Evolutionary conservation across 768 basidiomycete species (phyloP), one percentile per base, ranked within the genome.

Genomic region (Plicaturopsis crispa): DNA sequence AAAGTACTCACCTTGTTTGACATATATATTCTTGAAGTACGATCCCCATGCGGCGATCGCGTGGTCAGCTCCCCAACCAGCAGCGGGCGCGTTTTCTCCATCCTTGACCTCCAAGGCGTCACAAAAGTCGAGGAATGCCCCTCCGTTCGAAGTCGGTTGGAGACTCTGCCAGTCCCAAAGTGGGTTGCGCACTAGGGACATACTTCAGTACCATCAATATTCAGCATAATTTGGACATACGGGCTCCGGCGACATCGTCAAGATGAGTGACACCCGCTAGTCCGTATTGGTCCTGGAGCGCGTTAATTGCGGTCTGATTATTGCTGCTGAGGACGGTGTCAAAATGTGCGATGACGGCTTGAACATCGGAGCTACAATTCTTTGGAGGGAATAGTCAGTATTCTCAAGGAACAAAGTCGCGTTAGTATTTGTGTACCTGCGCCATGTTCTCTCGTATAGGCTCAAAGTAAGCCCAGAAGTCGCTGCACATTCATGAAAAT

Each of bases 391-490:
- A n/a, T n/a, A n/a, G n/a, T n/a, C n/a, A n/a, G n/a, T n/a, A n/a
- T n/a, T n/a, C n/a, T n/a, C n/a, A n/a, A n/a, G n/a, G n/a, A n/a
- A n/a, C n/a, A n/a, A n/a, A n/a, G n/a, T n/a, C n/a, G n/a, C n/a
- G n/a, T n/a, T n/a, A n/a, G n/a, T n/a, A n/a, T n/a, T n/a, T n/a
- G n/a, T n/a, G n/a, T n/a, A n/a, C n/a, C n/a, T n/a, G n/a, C n/a
- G n/a, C n/a, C 80, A 84, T 84, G 48, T 73, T 60, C 46, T 72
- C 63, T 12, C 74, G 74, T 46, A 82, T 73, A 10, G 82, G 82
- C 42, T 83, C 81, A 54, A 81, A 84, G 49, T 84, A 87, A 45
- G 63, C 64, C 79, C 79, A 84, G 51, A 74, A 80, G 52, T 80
- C 66, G 12, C 72, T n/a, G n/a, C n/a, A n/a, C n/a, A n/a, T n/a